Evolutionary conservation across 768 basidiomycete species (phyloP).

Genomic region (Lactarius indigo): DNA sequence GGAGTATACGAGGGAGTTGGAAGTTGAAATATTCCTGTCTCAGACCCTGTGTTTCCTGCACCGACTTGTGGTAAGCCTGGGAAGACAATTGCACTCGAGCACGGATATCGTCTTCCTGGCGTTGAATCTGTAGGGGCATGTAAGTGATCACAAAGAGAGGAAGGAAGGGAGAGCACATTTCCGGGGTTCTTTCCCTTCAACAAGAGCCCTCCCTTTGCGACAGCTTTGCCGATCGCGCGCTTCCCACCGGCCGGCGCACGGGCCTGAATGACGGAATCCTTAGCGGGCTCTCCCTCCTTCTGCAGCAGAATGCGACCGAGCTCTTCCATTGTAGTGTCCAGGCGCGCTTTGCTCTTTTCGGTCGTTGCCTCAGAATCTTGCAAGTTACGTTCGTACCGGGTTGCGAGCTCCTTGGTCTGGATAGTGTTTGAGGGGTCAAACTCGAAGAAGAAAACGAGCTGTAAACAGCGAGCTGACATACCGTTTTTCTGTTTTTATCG

Average conservation of each 20-base stretch:
- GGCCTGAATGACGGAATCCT: slow-evolving; percentile 70
- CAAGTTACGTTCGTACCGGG: slow-evolving; percentile 81
- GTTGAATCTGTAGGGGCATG: slow-evolving; percentile 55
- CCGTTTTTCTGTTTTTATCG: slow-evolving; percentile 90
- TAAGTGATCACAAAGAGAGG: slow-evolving; percentile 6
- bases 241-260: slow-evolving; percentile 65
- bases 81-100: slow-evolving; percentile 79
- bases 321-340: slow-evolving; percentile 91
- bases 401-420: slow-evolving; percentile 88
- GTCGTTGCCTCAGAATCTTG: slow-evolving; percentile 83
- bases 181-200: slow-evolving; percentile 92
- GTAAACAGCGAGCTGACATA: slow-evolving; percentile 33
- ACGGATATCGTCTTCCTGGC: slow-evolving; percentile 94
- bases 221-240: slow-evolving; percentile 84
- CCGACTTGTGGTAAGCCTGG: slow-evolving; percentile 86
- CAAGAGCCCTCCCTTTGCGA: slow-evolving; percentile 84
- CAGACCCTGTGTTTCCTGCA: slow-evolving; percentile 83
- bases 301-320: slow-evolving; percentile 87
- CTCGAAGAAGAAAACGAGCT: neutral
- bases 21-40: slow-evolving; percentile 98
- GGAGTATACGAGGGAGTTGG: slow-evolving; percentile 87
- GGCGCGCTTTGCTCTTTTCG: slow-evolving; percentile 83
- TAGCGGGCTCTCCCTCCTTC: slow-evolving; percentile 92
- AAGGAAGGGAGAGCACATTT: slow-evolving; percentile 47
- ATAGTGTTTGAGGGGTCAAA: neutral